phyloP scores from a whole-genome alignment of 768 basidiomycete species.

The Leccinum fibrillosum region DNA sequence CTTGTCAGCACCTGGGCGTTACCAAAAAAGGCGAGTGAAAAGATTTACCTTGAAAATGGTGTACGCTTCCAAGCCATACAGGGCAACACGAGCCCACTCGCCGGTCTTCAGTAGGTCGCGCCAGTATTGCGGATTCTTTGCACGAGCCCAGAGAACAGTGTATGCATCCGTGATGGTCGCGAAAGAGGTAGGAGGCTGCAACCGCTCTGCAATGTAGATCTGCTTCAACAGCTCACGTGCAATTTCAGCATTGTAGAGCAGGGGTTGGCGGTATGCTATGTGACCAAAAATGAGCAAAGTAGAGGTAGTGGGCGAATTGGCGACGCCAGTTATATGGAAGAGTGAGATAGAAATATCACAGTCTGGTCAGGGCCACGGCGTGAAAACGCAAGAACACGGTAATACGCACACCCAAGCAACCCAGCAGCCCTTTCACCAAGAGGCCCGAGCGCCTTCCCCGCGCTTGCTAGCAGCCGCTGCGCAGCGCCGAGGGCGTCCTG shows the following conservation, averaged over 20 bases:
- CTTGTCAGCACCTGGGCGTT: background rate
- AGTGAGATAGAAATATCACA: background rate
- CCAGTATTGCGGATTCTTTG: slow-evolving; percentile 58
- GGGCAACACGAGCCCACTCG: slow-evolving; percentile 61
- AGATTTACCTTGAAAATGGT: slow-evolving; percentile 77
- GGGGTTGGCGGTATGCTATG: slow-evolving; percentile 70
- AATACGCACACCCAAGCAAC: slow-evolving; percentile 51
- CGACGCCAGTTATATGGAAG: background rate
- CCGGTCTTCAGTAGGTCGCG: slow-evolving; percentile 57
- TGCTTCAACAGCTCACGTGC: slow-evolving; percentile 73
- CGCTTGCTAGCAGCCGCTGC: slow-evolving; percentile 52
- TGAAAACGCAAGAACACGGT: background rate
- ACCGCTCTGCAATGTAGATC: slow-evolving; percentile 63
- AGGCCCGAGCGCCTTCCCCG: slow-evolving; percentile 47
- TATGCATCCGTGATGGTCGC: slow-evolving; percentile 57
- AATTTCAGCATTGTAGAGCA: slow-evolving; percentile 77
- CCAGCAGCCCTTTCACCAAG: slow-evolving; percentile 53
- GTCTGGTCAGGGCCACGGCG: slow-evolving; percentile 1
- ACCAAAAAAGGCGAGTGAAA: background rate
- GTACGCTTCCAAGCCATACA: slow-evolving; percentile 85
- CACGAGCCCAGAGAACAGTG: slow-evolving; percentile 59
- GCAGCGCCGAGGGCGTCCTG: slow-evolving; percentile 61
- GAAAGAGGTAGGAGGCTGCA: slow-evolving; percentile 59
- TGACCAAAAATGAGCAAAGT: background rate
- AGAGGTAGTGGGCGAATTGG: background rate